These are phyloP conservation scores for Lactarius sp. DNA, from an alignment of 768 basidiomycete genomes.

Conservation along the genomic window DNA sequence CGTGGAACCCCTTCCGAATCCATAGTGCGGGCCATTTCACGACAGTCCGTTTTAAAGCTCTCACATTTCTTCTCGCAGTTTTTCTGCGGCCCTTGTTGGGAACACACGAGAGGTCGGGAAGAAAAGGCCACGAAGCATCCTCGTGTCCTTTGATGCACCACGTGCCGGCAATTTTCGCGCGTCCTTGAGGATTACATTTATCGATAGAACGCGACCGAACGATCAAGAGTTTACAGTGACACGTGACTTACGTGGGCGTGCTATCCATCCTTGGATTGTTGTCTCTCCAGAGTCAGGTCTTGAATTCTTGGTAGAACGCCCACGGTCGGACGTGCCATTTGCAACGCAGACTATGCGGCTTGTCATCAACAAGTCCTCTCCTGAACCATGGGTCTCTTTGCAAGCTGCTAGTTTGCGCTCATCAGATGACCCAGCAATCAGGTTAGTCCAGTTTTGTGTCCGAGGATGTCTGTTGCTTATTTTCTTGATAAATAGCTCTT, in stretches of 20 bases:
- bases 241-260: slow-evolving; percentile 8
- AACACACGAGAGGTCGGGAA: not conserved
- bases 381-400: not conserved
- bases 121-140: not conserved
- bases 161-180: not conserved
- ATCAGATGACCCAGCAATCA: not conserved
- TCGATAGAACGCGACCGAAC: not conserved
- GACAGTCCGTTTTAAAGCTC: not conserved
- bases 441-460: slow-evolving; percentile 1
- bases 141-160: slow-evolving; percentile 12
- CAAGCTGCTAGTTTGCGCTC: not conserved
- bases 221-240: slow-evolving; percentile 5
- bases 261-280: not conserved
- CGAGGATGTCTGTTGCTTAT: not conserved
- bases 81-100: not conserved
- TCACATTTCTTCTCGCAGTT: slow-evolving; percentile 3
- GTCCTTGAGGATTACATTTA: not conserved
- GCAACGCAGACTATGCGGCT: not conserved
- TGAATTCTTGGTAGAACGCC: slow-evolving; percentile 7
- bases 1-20: not conserved
- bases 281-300: not conserved
- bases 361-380: slow-evolving; percentile 4
- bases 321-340: not conserved
- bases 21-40: slow-evolving; percentile 1
- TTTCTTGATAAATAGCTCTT: not conserved